phyloP scores from a whole-genome alignment of 768 basidiomycete genomes.

The Nidularia sp. region DNA sequence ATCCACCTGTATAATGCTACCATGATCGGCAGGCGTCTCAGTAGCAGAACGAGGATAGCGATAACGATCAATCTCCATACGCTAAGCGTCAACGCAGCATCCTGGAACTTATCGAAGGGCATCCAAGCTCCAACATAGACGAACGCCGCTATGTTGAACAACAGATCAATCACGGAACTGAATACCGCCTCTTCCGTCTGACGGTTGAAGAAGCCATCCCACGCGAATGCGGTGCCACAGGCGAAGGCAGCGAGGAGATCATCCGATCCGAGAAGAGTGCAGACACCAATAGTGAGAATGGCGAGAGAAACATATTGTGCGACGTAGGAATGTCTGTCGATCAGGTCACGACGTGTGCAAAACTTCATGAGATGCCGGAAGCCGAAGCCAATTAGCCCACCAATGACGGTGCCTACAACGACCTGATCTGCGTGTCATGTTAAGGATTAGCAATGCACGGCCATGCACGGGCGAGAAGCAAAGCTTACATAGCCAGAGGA shows the following conservation, averaged over 20 bases:
- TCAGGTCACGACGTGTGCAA: constrained; percentile 79
- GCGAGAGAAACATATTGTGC: constrained; percentile 88
- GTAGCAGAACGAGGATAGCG: constrained; percentile 74
- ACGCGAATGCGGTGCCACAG: constrained; percentile 94
- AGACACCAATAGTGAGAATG: constrained; percentile 80
- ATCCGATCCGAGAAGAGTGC: constrained; percentile 83
- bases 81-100: constrained; percentile 60
- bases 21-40: constrained; percentile 83
- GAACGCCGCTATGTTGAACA: constrained; percentile 95
- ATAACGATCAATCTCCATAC: constrained; percentile 86
- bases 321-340: constrained; percentile 92
- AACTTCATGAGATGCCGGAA: constrained; percentile 94
- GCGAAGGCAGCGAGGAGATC: constrained; percentile 93
- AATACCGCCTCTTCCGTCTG: constrained; percentile 96
- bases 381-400: constrained; percentile 66
- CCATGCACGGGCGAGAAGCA: constrained; percentile 2
- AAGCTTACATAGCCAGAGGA: constrained; percentile 79
- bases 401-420: constrained; percentile 68
- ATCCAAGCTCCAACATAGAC: constrained; percentile 97
- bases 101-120: constrained; percentile 80
- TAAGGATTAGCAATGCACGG: too few species aligned
- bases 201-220: constrained; percentile 92
- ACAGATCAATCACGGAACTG: constrained; percentile 90
- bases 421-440: constrained; percentile 59
- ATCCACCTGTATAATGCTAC: constrained; percentile 87